Evolutionary conservation across 225 moss, liverwort and hornwort genomes (phyloP).

Genomic region (Marchantia paleacea): DNA sequence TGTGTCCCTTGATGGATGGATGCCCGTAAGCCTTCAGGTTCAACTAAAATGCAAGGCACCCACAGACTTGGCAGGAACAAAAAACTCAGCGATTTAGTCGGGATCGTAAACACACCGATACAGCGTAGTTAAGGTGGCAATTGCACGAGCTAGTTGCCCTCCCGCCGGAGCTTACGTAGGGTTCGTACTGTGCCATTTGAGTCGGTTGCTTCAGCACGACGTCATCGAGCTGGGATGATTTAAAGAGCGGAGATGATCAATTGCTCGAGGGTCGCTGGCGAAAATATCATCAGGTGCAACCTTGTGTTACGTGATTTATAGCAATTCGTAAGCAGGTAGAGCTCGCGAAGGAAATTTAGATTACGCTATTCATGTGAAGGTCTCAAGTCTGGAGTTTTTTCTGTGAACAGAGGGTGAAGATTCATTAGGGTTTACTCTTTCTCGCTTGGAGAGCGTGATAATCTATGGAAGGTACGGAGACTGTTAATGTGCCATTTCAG

Average conservation of each 20-base stretch:
- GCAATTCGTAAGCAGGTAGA: too few relatives aligned
- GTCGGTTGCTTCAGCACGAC: neutral
- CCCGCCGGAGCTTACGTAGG: neutral
- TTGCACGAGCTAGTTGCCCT: neutral
- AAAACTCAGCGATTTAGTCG: neutral
- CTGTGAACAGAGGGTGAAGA: neutral
- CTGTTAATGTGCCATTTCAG: neutral
- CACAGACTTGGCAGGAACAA: neutral
- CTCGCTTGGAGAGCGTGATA: neutral
- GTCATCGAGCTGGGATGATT: neutral
- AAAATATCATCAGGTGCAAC: neutral
- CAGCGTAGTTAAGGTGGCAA: neutral
- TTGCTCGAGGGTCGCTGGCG: neutral
- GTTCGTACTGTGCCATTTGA: neutral
- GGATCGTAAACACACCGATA: neutral
- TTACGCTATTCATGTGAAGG: neutral
- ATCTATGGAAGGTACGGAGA: slow-evolving; percentile 4
- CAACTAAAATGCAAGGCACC: neutral
- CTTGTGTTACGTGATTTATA: too few relatives aligned
- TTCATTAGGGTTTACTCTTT: slow-evolving; percentile 5
- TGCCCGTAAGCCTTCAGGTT: neutral
- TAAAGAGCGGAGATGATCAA: neutral
- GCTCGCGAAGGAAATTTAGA: too few relatives aligned
- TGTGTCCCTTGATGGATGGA: too few relatives aligned
- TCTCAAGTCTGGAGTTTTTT: neutral